Evolutionary conservation across 371 early-diverging fungal species (phyloP).

Genomic region (Capillidium heterosporum): DNA sequence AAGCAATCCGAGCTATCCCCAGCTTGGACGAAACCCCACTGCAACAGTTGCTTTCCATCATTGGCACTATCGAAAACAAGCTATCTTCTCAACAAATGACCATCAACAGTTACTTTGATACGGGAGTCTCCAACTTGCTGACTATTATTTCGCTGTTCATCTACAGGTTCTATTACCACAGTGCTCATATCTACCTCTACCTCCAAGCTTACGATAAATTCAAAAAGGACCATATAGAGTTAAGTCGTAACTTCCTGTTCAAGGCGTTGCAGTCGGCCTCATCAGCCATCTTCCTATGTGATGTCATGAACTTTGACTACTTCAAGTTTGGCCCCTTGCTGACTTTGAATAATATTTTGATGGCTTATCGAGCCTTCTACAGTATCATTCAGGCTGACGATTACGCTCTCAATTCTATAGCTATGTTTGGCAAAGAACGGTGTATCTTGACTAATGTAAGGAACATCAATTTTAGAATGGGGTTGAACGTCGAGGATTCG

Average conservation of each 20-base stretch:
- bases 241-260: background rate
- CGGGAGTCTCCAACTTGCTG: background rate
- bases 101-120: background rate
- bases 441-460: background rate
- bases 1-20: background rate
- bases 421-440: background rate
- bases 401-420: background rate
- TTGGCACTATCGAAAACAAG: background rate
- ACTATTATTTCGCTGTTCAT: background rate
- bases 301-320: background rate
- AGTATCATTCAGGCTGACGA: background rate
- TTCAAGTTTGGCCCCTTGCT: conserved; percentile 3
- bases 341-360: background rate
- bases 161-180: background rate
- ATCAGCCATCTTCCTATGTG: background rate
- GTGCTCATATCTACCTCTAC: background rate
- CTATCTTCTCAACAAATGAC: no score
- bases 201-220: background rate
- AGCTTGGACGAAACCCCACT: background rate
- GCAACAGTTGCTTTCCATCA: background rate
- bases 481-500: background rate
- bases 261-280: background rate
- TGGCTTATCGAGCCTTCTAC: background rate
- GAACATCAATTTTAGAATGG: background rate
- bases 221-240: background rate